Evolutionary conservation across 2,329 filamentous ascomycete species (phyloP), one percentile per base, ranked within the genome.

Genomic region (Dactylellina sp.): DNA sequence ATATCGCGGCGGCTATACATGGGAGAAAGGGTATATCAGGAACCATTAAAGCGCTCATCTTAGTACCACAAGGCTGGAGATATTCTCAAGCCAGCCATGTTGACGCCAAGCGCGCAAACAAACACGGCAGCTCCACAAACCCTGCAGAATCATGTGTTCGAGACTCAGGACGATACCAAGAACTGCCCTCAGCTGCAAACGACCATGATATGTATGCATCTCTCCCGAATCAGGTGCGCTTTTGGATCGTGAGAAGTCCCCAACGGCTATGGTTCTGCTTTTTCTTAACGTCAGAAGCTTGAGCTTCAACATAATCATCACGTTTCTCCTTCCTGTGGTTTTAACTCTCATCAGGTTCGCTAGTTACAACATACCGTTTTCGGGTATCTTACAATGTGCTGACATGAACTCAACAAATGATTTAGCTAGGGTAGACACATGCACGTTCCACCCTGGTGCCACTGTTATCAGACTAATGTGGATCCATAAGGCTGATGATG

Each of bases 141-240:
- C 24, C 24, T n/a, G 20, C 14, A 40, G 24, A 9, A 50, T 68
- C 63, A 68, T 44, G 53, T 68, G 53, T 39, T 60, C 7, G 7
- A 22, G 40, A 22, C 14, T 35, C n/a, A 14, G 25, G 24, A 35
- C 18, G 18, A 16, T 22, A 9, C 44, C 12, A 47, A 22, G 7
- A 18, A 18, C 7, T 4, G 20, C 9, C 14, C 44, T 20, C 44
- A 47, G 22, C 44, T 40, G 37, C 37, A 7, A 16, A 14, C 5
- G 14, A 12, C 14, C 11, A 5, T 37, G 22, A 32, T 25, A 9
- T 20, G 5, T 40, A 14, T 32, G 20, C 20, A 7, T 4, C n/a
- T 50, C 20, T n/a, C 46, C 9, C 20, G 18, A 42, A 60, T 60
- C 63, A 68, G 53, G 63, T 68, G 63, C 39, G 7, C 12, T 32